Conservation (phyloP, 768 basidiomycete genomes). For the Kwoniella europaea region DNA sequence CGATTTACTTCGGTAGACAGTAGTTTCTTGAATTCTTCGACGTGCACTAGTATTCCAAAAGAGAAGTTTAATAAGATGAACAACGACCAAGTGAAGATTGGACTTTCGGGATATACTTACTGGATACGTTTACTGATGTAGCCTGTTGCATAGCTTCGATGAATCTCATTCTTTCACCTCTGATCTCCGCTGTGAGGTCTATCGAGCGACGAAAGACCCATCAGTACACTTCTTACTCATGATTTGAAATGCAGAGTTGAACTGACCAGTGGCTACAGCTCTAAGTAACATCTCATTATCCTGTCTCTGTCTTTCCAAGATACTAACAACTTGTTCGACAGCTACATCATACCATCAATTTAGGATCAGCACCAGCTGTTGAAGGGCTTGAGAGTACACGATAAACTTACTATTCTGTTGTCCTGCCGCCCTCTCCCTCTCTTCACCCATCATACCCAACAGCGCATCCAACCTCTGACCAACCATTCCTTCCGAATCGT, state of each 20-base stretch:
- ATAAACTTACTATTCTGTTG: conserved; percentile 45
- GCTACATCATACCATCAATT: conserved; percentile 24
- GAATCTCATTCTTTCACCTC: conserved; percentile 80
- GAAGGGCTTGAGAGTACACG: too few relatives aligned
- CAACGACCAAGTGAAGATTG: too few relatives aligned
- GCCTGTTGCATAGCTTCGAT: conserved; percentile 96
- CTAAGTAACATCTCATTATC: conserved; percentile 75
- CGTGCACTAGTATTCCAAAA: conserved; percentile 65
- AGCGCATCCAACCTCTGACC: conserved; percentile 55
- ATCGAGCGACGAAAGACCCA: neutral
- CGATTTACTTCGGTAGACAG: conserved; percentile 73
- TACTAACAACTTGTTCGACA: conserved; percentile 47
- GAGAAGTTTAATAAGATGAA: too few relatives aligned
- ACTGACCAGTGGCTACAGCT: conserved; percentile 68
- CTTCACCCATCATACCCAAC: conserved; percentile 52
- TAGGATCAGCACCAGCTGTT: too few relatives aligned
- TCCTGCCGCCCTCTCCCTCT: conserved; percentile 50
- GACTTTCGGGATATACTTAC: conserved; percentile 57
- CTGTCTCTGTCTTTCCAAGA: conserved; percentile 72
- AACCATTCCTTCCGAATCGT: conserved; percentile 67
- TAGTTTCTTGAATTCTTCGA: conserved; percentile 85
- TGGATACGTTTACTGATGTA: conserved; percentile 81
- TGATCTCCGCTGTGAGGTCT: conserved; percentile 83
- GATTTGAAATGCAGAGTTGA: neutral
- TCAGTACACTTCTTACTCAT: too few relatives aligned